Conservation (phyloP, 139 green algal species). For the Pseudopediastrum boryanum region DNA sequence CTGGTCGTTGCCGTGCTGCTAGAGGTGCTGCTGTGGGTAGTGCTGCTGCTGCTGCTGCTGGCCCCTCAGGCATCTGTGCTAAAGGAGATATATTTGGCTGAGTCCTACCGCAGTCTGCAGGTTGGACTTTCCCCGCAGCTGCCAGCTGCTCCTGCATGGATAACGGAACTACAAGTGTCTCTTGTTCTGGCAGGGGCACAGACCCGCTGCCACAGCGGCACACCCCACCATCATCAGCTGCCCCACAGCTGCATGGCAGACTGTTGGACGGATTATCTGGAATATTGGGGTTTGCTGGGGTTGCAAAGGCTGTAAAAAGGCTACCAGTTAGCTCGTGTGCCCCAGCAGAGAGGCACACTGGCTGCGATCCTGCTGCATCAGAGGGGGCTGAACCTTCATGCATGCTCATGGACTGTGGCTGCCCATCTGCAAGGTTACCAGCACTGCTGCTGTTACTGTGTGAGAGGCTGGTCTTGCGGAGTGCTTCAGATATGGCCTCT, state of each 20-base stretch:
- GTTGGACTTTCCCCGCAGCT: neutral
- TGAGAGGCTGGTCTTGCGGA: conserved; percentile 20
- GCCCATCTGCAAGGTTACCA: neutral
- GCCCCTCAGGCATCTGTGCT: neutral
- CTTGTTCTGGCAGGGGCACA: neutral
- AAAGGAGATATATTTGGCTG: neutral
- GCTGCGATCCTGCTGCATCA: neutral
- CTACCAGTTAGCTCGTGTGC: conserved; percentile 13
- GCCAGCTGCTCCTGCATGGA: neutral
- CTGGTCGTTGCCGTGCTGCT: conserved; percentile 5
- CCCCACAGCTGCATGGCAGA: too few species aligned
- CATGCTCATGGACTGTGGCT: neutral
- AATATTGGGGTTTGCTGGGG: too few species aligned
- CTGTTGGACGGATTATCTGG: too few species aligned
- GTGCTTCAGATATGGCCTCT: conserved; percentile 15
- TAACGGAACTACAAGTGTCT: neutral
- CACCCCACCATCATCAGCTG: too few species aligned
- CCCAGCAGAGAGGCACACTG: neutral
- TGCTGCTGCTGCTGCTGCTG: conserved; percentile 5
- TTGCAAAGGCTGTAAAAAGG: neutral
- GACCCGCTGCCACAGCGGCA: neutral
- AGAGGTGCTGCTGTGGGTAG: neutral
- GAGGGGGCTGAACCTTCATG: neutral
- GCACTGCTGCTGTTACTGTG: conserved; percentile 1
- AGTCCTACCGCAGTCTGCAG: neutral